Percentiles rank a stretch among this genome's conserved stretches.
These are phyloP conservation scores for Artemisia tridentata DNA, from an alignment of 129 eudicot species.

Conservation along the genomic window DNA sequence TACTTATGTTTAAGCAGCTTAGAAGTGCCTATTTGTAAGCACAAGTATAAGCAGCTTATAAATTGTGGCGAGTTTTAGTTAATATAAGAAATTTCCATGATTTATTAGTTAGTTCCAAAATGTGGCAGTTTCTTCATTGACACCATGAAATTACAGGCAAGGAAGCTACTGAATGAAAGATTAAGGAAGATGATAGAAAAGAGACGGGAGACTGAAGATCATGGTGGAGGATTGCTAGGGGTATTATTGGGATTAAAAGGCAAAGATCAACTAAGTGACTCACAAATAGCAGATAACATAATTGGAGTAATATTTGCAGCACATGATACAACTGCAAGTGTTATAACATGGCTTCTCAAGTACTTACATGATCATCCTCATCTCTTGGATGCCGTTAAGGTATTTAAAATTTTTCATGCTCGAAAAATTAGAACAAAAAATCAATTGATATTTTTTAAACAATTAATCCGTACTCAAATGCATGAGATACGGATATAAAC, in stretches of 20 bases:
- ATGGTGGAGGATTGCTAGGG: slow-evolving; percentile 62
- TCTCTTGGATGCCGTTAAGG: slow-evolving; percentile 60
- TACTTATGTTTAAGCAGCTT: too few relatives aligned
- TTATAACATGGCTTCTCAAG: slow-evolving; percentile 76
- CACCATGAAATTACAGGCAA: slow-evolving; percentile 46
- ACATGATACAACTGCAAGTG: slow-evolving; percentile 86
- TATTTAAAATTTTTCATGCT: slow-evolving; percentile 22
- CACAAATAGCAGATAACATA: slow-evolving; percentile 75
- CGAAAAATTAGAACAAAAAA: background rate
- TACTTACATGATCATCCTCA: slow-evolving; percentile 59
- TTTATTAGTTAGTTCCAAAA: too few relatives aligned
- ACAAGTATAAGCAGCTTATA: too few relatives aligned
- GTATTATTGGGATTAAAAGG: slow-evolving; percentile 41
- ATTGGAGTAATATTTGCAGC: slow-evolving; percentile 86
- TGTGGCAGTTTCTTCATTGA: background rate
- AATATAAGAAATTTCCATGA: too few relatives aligned
- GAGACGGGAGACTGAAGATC: slow-evolving; percentile 41
- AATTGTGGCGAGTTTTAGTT: too few relatives aligned
- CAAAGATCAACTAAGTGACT: slow-evolving; percentile 41
- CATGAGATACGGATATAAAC: too few relatives aligned
- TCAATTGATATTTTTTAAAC: background rate
- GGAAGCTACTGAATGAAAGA: slow-evolving; percentile 57
- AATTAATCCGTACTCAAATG: too few relatives aligned
- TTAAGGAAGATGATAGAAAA: slow-evolving; percentile 51
- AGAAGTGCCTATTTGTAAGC: too few relatives aligned